phyloP scores from a whole-genome alignment of 2,329 filamentous ascomycete genomes.

The Trichoderma semiorbis region DNA sequence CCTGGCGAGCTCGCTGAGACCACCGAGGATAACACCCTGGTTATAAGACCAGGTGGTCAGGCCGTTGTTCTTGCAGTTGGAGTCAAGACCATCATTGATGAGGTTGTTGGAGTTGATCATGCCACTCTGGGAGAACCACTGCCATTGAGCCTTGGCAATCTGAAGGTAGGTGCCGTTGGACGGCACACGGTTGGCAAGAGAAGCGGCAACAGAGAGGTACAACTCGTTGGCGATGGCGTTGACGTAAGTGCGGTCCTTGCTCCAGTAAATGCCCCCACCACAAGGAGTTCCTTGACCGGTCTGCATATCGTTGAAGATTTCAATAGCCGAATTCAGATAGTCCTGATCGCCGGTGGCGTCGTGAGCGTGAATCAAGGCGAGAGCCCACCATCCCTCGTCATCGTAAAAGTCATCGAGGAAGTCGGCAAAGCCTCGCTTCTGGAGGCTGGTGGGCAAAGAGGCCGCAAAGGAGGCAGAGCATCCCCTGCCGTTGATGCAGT shows the following conservation, averaged over 20 bases:
- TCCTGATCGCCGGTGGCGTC: slow-evolving; percentile 50
- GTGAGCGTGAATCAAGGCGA: slow-evolving; percentile 55
- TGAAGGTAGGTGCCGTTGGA: slow-evolving; percentile 41
- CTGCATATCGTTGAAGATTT: slow-evolving; percentile 56
- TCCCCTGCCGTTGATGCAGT: slow-evolving; percentile 26
- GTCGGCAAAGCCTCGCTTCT: slow-evolving; percentile 32
- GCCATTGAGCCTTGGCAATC: slow-evolving; percentile 50
- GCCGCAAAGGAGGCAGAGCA: slow-evolving; percentile 20
- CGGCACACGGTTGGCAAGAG: slow-evolving; percentile 49
- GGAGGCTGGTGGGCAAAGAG: slow-evolving; percentile 26
- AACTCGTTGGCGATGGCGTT: slow-evolving; percentile 58
- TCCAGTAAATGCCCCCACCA: slow-evolving; percentile 56
- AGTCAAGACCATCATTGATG: slow-evolving; percentile 52
- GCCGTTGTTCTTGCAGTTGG: slow-evolving; percentile 49
- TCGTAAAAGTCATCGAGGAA: slow-evolving; percentile 56
- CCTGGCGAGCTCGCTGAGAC: slow-evolving; percentile 48
- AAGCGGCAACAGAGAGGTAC: slow-evolving; percentile 51
- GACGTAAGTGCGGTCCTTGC: slow-evolving; percentile 49
- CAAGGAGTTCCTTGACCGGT: slow-evolving; percentile 46
- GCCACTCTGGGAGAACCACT: slow-evolving; percentile 50
- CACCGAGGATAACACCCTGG: slow-evolving; percentile 56
- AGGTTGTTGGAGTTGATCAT: slow-evolving; percentile 50
- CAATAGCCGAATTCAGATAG: slow-evolving; percentile 52
- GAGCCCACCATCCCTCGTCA: slow-evolving; percentile 62
- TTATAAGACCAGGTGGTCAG: slow-evolving; percentile 54